Evolutionary conservation across 345 rosid genomes (phyloP).

Genomic region (Sonneratia caseolaris): DNA sequence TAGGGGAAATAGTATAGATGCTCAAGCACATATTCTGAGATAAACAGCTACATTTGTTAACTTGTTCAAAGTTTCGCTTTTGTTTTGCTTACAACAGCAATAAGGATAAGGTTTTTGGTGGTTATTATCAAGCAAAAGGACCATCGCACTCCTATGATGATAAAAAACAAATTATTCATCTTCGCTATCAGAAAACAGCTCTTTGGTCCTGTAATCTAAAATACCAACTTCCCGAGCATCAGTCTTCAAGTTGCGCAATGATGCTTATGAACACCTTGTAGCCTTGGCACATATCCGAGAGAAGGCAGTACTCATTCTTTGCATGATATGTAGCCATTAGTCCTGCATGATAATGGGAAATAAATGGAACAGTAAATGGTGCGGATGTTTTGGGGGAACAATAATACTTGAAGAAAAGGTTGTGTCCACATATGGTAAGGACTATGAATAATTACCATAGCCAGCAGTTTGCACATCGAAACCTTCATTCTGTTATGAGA

Average conservation of each 20-base stretch:
- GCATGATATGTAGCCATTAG: constrained; percentile 95
- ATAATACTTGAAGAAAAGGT: neutral
- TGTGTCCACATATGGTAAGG: neutral
- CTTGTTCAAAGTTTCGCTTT: no score
- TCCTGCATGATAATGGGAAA: constrained; percentile 34
- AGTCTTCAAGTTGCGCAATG: constrained; percentile 69
- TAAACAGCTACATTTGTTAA: no score
- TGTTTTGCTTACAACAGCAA: no score
- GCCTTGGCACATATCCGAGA: constrained; percentile 91
- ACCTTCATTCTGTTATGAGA: constrained; percentile 63
- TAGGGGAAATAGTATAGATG: no score
- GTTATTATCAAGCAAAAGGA: no score
- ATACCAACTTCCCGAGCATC: neutral
- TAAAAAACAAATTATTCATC: no score
- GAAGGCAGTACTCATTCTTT: constrained; percentile 88
- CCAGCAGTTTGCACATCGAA: constrained; percentile 94
- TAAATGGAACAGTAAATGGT: neutral
- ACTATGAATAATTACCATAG: constrained; percentile 39
- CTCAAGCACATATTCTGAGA: no score
- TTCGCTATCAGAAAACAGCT: no score
- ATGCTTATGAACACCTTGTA: constrained; percentile 58
- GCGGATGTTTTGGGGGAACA: neutral
- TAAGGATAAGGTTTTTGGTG: no score
- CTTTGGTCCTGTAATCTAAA: no score
- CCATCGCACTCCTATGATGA: no score